Base-by-base conservation (phyloP, 305 asterid species). In the Fraxinus xanthoxyloides region DNA sequence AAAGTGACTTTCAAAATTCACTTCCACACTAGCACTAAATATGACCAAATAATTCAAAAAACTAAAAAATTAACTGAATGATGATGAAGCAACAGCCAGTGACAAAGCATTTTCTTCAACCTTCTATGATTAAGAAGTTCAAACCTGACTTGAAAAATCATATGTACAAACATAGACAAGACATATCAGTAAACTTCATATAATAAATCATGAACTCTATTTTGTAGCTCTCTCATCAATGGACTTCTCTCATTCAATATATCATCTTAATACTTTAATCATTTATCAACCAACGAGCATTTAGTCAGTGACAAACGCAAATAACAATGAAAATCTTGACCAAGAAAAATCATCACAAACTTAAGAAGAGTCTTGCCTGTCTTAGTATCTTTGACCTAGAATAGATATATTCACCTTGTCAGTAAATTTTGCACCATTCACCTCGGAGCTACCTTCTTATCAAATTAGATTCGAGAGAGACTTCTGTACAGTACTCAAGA, bases 271-370 rank as follows among this genome's bases (percentile, higher is more conserved):
- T 40, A 67, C 7, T 21, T 19, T 67, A 26, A 19, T 21, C 7
- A 72, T 5, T 12, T 48, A 8, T 31, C 30, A 26, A 65, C 73
- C 21, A 19, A 72, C 9, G 15, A 48, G 63, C 24, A 19, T 48
- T 80, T 3, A 72, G 12, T 51, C 32, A 3, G 43, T 35, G 51
- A 19, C 19, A 30, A 32, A 21, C 19, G 43, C 82, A 79, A 28
- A 30, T 15, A 38, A 35, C 74, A 32, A 38, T 31, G 40, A 79
- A 48, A 32, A 48, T 13, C 51, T 12, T 48, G 28, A 67, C 65
- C 83, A 46, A n/a, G 35, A 46, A 26, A 78, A 46, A 51, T 28
- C 78, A 80, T 21, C 38, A 10, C 23, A 54, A 72, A 80, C 23
- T 72, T 54, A 12, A 30, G 59, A 38, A 28, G 32, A 61, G 6